Evolutionary conservation across 2,329 filamentous ascomycete genomes (phyloP).

Genomic region (Paecilomyces dactylethromorphus): DNA sequence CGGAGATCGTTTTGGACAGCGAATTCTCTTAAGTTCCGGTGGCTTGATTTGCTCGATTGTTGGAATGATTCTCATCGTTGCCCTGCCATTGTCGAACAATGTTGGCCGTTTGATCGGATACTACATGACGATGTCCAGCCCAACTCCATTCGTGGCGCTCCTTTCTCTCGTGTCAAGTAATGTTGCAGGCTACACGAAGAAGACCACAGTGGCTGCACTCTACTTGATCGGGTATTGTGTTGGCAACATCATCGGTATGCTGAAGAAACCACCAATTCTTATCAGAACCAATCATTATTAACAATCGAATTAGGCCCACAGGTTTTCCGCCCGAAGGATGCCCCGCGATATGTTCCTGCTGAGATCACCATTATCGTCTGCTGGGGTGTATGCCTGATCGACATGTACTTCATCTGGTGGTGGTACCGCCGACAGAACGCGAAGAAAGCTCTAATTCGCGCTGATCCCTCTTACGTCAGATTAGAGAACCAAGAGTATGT

Average conservation of each 20-base stretch:
- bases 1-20: slow-evolving; percentile 51
- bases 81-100: slow-evolving; percentile 52
- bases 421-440: slow-evolving; percentile 56
- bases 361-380: slow-evolving; percentile 60
- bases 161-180: slow-evolving; percentile 59
- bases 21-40: slow-evolving; percentile 49
- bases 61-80: slow-evolving; percentile 59
- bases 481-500: slow-evolving; percentile 60
- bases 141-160: slow-evolving; percentile 58
- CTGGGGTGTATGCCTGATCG: slow-evolving; percentile 46
- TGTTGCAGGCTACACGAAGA: slow-evolving; percentile 49
- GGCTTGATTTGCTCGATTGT: slow-evolving; percentile 51
- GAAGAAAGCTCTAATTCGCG: slow-evolving; percentile 50
- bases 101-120: slow-evolving; percentile 57
- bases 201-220: slow-evolving; percentile 46
- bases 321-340: slow-evolving; percentile 50
- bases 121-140: slow-evolving; percentile 56
- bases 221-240: slow-evolving; percentile 43
- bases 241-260: slow-evolving; percentile 51
- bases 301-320: slow-evolving; percentile 41
- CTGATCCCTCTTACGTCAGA: slow-evolving; percentile 51
- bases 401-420: slow-evolving; percentile 56
- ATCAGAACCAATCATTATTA: background rate
- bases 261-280: too few species aligned
- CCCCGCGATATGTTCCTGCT: slow-evolving; percentile 55